phyloP scores from a whole-genome alignment of 805 yeast species.

The Candida quercuum region DNA sequence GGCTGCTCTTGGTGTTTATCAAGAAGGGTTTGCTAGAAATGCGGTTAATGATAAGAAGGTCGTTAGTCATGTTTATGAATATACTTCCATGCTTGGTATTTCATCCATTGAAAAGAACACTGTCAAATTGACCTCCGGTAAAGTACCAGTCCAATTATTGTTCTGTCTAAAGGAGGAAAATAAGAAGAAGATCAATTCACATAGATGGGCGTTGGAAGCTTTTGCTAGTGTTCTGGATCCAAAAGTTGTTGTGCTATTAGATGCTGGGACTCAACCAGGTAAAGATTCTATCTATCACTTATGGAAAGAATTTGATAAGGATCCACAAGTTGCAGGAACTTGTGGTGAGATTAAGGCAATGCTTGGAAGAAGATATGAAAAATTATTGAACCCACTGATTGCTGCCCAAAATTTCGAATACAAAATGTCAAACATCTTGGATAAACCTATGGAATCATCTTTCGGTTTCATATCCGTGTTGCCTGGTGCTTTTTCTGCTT shows the following conservation, averaged over 20 bases:
- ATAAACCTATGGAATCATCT: slow-evolving; percentile 91
- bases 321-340: slow-evolving; percentile 88
- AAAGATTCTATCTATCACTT: slow-evolving; percentile 78
- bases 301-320: slow-evolving; percentile 78
- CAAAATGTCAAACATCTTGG: slow-evolving; percentile 89
- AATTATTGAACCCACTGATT: slow-evolving; percentile 76
- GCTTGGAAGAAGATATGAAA: slow-evolving; percentile 54
- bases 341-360: slow-evolving; percentile 95
- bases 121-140: slow-evolving; percentile 63
- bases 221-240: slow-evolving; percentile 82
- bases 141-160: slow-evolving; percentile 79
- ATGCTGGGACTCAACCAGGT: slow-evolving; percentile 93
- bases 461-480: slow-evolving; percentile 93
- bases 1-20: slow-evolving; percentile 86
- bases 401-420: slow-evolving; percentile 98
- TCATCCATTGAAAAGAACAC: slow-evolving; percentile 55
- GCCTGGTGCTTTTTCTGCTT: slow-evolving; percentile 97
- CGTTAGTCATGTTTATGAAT: slow-evolving; percentile 85
- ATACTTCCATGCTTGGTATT: slow-evolving; percentile 87
- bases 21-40: slow-evolving; percentile 93
- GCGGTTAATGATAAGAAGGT: slow-evolving; percentile 80
- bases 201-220: slow-evolving; percentile 95
- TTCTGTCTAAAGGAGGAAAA: slow-evolving; percentile 90
- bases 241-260: slow-evolving; percentile 74
- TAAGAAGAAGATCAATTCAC: slow-evolving; percentile 87